Evolutionary conservation across 192 early-diverging fungal genomes (phyloP).

Genomic region (Coemansia sp.): DNA sequence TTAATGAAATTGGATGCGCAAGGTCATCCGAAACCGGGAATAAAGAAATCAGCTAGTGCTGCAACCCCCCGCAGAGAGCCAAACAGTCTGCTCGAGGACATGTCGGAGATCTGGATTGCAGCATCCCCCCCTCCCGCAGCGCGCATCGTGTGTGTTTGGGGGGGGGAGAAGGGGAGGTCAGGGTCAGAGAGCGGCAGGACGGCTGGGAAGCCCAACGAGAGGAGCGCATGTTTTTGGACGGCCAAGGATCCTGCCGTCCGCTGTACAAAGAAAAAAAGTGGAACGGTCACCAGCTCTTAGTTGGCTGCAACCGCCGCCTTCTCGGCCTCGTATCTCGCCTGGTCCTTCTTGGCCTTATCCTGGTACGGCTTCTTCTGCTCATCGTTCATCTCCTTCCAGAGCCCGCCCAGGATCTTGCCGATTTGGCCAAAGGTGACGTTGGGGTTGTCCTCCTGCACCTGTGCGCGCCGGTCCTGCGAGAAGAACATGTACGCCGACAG

Average conservation of each 20-base stretch:
- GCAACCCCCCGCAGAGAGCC: no score
- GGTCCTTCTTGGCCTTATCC: conserved; percentile 48
- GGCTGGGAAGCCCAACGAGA: no score
- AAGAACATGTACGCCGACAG: conserved; percentile 91
- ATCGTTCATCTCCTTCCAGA: conserved; percentile 60
- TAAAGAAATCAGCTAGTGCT: no score
- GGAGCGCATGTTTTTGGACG: conserved; percentile 2
- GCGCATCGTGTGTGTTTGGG: no score
- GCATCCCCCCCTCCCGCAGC: no score
- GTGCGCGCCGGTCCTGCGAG: conserved; percentile 73
- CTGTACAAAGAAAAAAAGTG: conserved; percentile 1
- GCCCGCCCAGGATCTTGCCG: conserved; percentile 68
- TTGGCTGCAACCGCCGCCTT: conserved; percentile 26
- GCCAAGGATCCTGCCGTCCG: conserved; percentile 4
- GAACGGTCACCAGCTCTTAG: background rate
- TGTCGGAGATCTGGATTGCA: no score
- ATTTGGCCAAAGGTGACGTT: conserved; percentile 63
- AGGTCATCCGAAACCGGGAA: no score
- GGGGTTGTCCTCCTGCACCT: conserved; percentile 79
- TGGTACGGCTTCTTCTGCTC: conserved; percentile 56
- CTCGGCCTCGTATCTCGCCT: conserved; percentile 45
- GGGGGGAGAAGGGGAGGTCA: no score
- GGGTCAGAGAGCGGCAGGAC: no score
- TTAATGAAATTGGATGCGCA: no score
- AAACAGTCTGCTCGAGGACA: no score